These are phyloP conservation scores for Laguncularia racemosa DNA, from an alignment of 345 rosid species.

Conservation along the genomic window DNA sequence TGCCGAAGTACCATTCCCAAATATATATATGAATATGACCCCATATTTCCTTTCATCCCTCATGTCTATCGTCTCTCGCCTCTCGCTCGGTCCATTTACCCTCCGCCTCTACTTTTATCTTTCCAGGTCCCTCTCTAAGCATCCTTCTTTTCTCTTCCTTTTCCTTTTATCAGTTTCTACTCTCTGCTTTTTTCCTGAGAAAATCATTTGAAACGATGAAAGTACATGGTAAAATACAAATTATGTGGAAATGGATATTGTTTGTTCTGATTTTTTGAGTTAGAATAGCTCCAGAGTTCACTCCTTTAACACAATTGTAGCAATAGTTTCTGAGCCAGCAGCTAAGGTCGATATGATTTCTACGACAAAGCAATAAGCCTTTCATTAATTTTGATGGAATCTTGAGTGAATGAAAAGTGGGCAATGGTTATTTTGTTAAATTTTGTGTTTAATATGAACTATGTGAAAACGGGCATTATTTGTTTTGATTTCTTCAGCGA, in stretches of 20 bases:
- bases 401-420: too few species aligned
- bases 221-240: background rate
- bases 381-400: too few species aligned
- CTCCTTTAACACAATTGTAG: background rate
- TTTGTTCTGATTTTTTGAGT: background rate
- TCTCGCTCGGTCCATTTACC: conserved; percentile 9
- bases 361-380: too few species aligned
- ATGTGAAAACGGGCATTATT: too few species aligned
- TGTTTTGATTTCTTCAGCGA: too few species aligned
- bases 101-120: background rate
- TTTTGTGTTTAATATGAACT: too few species aligned
- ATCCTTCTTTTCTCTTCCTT: background rate
- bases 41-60: background rate
- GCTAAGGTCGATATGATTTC: too few species aligned
- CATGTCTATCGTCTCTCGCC: conserved; percentile 17
- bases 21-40: background rate
- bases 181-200: conserved; percentile 4
- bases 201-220: background rate
- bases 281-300: background rate
- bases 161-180: background rate
- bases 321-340: too few species aligned
- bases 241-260: background rate
- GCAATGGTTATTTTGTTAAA: too few species aligned
- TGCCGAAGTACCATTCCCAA: background rate
- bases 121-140: too few species aligned